Evolutionary conservation across 2,329 filamentous ascomycete species (phyloP).

Genomic region (Colletotrichum tofieldiae): DNA sequence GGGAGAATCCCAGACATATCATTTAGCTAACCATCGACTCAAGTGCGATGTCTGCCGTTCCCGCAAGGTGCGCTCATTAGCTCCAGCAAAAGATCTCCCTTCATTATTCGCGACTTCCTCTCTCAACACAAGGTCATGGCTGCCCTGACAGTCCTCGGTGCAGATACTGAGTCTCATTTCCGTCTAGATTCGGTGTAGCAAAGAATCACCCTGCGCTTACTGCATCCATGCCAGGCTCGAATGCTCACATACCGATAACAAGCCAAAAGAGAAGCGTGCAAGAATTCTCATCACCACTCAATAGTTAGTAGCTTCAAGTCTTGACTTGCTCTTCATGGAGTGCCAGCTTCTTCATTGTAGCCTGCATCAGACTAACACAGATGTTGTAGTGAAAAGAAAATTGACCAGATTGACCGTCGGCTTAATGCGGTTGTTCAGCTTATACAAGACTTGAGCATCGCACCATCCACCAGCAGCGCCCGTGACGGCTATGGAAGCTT

Average conservation of each 20-base stretch:
- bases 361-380: not conserved
- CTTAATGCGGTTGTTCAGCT: slow-evolving; percentile 53
- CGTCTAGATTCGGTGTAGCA: slow-evolving; percentile 55
- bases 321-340: too few relatives aligned
- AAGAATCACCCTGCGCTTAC: slow-evolving; percentile 54
- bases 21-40: too few relatives aligned
- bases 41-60: too few relatives aligned
- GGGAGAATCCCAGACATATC: too few relatives aligned
- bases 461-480: slow-evolving; percentile 37
- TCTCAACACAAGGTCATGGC: too few relatives aligned
- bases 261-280: slow-evolving; percentile 54
- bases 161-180: too few relatives aligned
- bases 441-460: slow-evolving; percentile 52
- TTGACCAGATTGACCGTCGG: slow-evolving; percentile 55
- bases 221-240: slow-evolving; percentile 49
- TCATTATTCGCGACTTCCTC: too few relatives aligned
- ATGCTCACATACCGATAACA: slow-evolving; percentile 20
- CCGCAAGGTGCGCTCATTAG: too few relatives aligned
- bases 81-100: too few relatives aligned
- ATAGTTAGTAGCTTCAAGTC: slow-evolving; percentile 54
- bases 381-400: slow-evolving; percentile 53
- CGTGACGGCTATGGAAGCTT: not conserved
- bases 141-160: too few relatives aligned
- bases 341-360: not conserved
- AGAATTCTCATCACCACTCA: slow-evolving; percentile 55